phyloP scores from a whole-genome alignment of 345 rosid species.

The Brassica cretica region DNA sequence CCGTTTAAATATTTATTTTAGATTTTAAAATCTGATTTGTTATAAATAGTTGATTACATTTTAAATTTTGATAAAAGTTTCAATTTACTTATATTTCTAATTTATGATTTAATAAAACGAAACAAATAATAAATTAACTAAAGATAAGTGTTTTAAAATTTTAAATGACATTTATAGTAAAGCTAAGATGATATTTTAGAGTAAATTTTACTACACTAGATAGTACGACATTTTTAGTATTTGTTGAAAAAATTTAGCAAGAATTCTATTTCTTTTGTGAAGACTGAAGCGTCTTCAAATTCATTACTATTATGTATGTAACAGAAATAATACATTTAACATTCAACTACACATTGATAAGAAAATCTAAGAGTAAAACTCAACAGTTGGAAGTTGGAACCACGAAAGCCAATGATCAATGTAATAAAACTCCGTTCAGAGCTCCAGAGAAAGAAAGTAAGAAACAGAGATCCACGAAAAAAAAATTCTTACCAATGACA shows the following conservation, averaged over 20 bases:
- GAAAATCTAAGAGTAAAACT: neutral
- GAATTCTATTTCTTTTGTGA: neutral
- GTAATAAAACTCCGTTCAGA: neutral
- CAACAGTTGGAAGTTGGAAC: neutral
- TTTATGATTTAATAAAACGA: too few relatives aligned
- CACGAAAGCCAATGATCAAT: neutral
- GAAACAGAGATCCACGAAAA: neutral
- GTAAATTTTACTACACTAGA: neutral
- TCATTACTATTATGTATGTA: neutral
- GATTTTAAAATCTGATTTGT: too few relatives aligned
- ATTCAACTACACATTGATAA: neutral
- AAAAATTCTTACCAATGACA: neutral
- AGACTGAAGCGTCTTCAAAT: neutral
- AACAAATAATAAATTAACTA: too few relatives aligned
- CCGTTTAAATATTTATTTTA: too few relatives aligned
- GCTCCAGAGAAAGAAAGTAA: neutral
- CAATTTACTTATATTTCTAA: too few relatives aligned
- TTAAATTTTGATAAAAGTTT: too few relatives aligned
- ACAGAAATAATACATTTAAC: neutral
- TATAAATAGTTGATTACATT: too few relatives aligned
- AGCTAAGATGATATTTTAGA: neutral
- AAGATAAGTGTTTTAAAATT: too few relatives aligned
- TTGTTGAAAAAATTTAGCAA: neutral
- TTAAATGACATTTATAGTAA: too few relatives aligned
- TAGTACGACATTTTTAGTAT: neutral